Evolutionary conservation across 305 asterid species (phyloP), one percentile per base, ranked within the genome.

Genomic region (Rubia tinctorum): DNA sequence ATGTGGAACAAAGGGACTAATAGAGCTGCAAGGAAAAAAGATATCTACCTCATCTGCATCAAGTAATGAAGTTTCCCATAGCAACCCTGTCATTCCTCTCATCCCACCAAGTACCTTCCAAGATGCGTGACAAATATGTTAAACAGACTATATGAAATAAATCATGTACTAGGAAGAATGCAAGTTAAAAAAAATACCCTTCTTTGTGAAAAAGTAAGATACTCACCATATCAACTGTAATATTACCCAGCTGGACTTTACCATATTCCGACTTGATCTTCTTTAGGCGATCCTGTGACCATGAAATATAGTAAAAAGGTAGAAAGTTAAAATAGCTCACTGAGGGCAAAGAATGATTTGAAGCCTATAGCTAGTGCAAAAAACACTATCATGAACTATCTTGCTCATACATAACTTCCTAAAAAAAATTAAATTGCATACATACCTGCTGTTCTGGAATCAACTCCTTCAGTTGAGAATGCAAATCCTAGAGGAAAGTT

Each of bases 61-160:
- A 83, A 92, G 96, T 80, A 92, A 84, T 59, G 98, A 92, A 66
- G 98, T 90, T 82, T 92, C 97, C 98, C 98, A 92, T 78, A 92
- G 80, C 81, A 92, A 85, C 77, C 98, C 98, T 51, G 94, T 92
- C 98, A 92, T 92, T 72, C 98, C 97, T 86, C 97, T 88, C 98
- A 92, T 92, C 59, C 98, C 98, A 80, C 97, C 96, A 39, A 92
- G 91, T 66, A 92, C 98, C 98, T 92, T 73, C 71, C 53, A 77
- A 69, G 76, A 71, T 73, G 75, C 51, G 77, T 45, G 49, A 76
- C 25, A 70, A 39, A 53, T 34, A 72, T 59, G 60, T 69, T 66
- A 18, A 25, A 23, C 4, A 58, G 62, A 8, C 5, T 25, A 39
- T 6, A 37, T 77, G 17, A 17, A 37, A 39, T 53, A 47, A 25